A percentile compares a stretch with the other conserved stretches of the same genome.
These are phyloP conservation scores for Alternaria tenuissima DNA, from an alignment of 2,329 filamentous ascomycete genomes.

Conservation along the genomic window DNA sequence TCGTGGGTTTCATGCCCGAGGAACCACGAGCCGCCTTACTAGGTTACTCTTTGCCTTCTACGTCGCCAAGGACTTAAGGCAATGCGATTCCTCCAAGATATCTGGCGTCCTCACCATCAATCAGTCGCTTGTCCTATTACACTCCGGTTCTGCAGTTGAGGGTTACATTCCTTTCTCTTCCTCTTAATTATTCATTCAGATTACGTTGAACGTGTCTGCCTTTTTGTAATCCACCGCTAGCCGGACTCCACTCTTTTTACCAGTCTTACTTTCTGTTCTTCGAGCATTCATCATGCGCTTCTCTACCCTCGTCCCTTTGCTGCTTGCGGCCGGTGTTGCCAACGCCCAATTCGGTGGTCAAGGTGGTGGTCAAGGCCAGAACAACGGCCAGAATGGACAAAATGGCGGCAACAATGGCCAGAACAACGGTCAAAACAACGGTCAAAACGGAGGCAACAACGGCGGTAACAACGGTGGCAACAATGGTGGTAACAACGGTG, in stretches of 20 bases:
- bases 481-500: constrained; percentile 11
- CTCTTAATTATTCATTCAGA: constrained; percentile 48
- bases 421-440: constrained; percentile 14
- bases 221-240: constrained; percentile 51
- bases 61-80: constrained; percentile 48
- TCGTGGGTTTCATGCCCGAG: constrained; percentile 52
- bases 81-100: constrained; percentile 36
- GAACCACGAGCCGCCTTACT: constrained; percentile 41
- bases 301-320: constrained; percentile 44
- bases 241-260: constrained; percentile 49
- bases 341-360: constrained; percentile 40
- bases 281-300: constrained; percentile 44
- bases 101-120: constrained; percentile 41
- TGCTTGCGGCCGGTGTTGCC: constrained; percentile 47
- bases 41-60: constrained; percentile 30
- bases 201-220: constrained; percentile 54
- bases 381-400: constrained; percentile 21
- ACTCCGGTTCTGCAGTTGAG: constrained; percentile 43
- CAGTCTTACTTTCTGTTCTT: constrained; percentile 28
- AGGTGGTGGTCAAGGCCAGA: constrained; percentile 16
- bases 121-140: constrained; percentile 42
- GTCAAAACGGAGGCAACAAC: constrained; percentile 17
- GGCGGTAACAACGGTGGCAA: constrained; percentile 1
- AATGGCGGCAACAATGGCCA: constrained; percentile 20
- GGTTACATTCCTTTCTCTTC: constrained; percentile 54